Evolutionary conservation across 2,329 filamentous ascomycete genomes (phyloP), one percentile per base, ranked within the genome.

Genomic region (Amesomyces nigricolor): DNA sequence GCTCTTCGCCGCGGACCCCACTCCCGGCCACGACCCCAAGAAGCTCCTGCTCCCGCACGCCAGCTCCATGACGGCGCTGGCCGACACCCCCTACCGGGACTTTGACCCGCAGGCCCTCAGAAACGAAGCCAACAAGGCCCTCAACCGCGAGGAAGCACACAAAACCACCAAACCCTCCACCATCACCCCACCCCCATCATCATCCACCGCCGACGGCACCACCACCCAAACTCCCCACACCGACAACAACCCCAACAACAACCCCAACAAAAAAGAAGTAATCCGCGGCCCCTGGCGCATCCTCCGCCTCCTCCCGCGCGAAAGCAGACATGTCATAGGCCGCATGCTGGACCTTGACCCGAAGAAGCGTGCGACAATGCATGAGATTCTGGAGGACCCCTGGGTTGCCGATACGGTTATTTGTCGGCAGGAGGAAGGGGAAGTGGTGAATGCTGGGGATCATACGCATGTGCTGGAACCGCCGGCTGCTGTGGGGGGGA

Each of bases 241-340:
- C 30, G 54, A 56, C 17, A 61, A 61, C 16, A 58, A 64, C 35
- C 51, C 56, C 48, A 26, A 40, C 48, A n/a, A 49, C 56, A n/a
- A n/a, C 57, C 50, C 54, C 65, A 80, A 83, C 35, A 84, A 81
- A 66, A 87, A 84, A 65, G 87, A 91, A 68, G 82, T 90, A 0
- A 95, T 99, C 63, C 89, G 91, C 66, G 94, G 94, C 0, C 94
- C 94, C 2, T 95, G 92, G 88, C 82, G 94, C 46, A 81, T 99
- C 43, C 75, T 99, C 30, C 83, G 94, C 42, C 76, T 97, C 37
- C 77, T 99, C 9, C 94, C 94, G 0, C 80, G 92, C 57, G 94
- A 97, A 72, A 95, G 87, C 61, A 80, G 94, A 50, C 86, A 92
- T 67, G 91, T 99, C 60, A 87, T 99, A 53, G 86, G 89, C 44